Evolutionary conservation across 2,329 filamentous ascomycete species (phyloP).

Genomic region (Cordyceps cicadae): DNA sequence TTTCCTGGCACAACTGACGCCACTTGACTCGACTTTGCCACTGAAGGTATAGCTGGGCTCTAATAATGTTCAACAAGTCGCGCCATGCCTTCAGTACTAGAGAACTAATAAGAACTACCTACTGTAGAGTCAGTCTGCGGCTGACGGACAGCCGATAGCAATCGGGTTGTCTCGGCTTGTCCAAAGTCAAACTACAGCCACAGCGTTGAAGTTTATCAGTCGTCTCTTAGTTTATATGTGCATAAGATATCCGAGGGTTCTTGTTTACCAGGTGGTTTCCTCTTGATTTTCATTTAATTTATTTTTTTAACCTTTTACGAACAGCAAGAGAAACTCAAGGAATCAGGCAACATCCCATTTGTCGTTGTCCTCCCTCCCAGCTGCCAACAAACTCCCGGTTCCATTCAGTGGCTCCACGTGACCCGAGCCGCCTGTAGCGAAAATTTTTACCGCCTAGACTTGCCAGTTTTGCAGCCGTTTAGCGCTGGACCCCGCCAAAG

Average conservation of each 20-base stretch:
- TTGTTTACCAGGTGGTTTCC: background rate
- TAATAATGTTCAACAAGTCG: background rate
- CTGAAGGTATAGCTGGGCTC: background rate
- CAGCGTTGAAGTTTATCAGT: background rate
- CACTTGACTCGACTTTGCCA: slow-evolving; percentile 1
- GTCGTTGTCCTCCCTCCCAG: too few relatives aligned
- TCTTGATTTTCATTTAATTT: background rate
- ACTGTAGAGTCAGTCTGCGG: background rate
- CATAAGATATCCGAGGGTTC: background rate
- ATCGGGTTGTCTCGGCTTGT: slow-evolving; percentile 7
- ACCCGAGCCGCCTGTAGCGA: background rate
- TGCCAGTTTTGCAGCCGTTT: background rate
- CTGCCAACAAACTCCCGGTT: too few relatives aligned
- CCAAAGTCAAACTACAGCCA: background rate
- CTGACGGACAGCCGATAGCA: background rate
- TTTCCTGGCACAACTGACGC: slow-evolving; percentile 2
- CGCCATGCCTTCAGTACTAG: background rate
- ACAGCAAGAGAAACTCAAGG: too few relatives aligned
- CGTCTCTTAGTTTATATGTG: background rate
- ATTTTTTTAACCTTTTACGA: background rate
- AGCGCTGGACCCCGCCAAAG: background rate
- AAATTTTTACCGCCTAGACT: background rate
- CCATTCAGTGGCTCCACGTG: background rate
- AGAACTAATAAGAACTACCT: background rate
- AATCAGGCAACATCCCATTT: too few relatives aligned